phyloP scores from a whole-genome alignment of 1,284 basidiomycete genomes.

The Puccinia triticina region DNA sequence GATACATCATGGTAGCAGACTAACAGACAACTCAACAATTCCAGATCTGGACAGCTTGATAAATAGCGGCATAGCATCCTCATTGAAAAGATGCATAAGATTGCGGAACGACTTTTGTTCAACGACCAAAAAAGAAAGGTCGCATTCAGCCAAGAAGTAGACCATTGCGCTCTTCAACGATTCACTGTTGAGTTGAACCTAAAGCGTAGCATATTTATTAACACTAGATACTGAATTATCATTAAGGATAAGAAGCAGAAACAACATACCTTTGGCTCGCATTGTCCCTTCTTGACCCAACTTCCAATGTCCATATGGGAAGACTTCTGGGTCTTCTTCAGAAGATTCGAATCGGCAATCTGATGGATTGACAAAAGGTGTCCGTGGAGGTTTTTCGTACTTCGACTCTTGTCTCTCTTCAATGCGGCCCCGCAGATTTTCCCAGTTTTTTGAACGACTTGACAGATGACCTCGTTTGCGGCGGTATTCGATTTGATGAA shows the following conservation, averaged over 20 bases:
- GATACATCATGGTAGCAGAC: no score
- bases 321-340: no score
- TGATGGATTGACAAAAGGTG: no score
- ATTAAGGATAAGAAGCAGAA: no score
- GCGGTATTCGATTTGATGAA: background rate
- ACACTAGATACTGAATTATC: no score
- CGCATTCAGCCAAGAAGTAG: background rate
- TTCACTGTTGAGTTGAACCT: no score
- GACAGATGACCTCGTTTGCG: background rate
- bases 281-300: no score
- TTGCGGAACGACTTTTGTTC: background rate
- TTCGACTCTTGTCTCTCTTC: background rate
- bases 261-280: no score
- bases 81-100: background rate
- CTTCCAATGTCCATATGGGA: no score
- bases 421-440: background rate
- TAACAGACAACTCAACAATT: no score
- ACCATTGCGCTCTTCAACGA: background rate
- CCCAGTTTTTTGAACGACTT: background rate
- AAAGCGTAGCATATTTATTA: no score
- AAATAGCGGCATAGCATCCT: background rate
- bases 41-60: background rate
- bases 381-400: slow-evolving; percentile 21
- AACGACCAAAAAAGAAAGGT: background rate
- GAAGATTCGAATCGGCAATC: no score